Percentiles rank a stretch among this genome's conserved stretches.
Conservation (phyloP, 495 filamentous ascomycete genomes). For the Trichoderma orchidacearum region DNA sequence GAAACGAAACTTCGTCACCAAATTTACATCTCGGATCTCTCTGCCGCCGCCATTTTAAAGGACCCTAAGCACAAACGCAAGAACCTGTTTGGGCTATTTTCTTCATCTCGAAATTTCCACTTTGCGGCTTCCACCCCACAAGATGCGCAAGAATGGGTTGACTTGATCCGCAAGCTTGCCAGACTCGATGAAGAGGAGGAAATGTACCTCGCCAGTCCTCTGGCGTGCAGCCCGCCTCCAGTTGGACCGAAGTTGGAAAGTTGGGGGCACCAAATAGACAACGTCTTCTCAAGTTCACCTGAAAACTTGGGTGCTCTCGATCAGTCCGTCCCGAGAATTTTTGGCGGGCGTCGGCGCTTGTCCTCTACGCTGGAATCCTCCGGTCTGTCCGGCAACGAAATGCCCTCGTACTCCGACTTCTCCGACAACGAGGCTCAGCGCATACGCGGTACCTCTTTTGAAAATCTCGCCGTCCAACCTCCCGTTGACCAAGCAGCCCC, state of each 20-base stretch:
- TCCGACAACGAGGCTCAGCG: conserved; percentile 53
- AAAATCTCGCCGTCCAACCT: conserved; percentile 26
- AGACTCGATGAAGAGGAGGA: conserved; percentile 75
- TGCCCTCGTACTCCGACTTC: conserved; percentile 81
- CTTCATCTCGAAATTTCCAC: conserved; percentile 80
- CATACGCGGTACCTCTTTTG: conserved; percentile 25
- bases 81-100: conserved; percentile 87
- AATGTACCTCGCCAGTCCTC: conserved; percentile 52
- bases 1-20: conserved; percentile 82
- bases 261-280: conserved; percentile 14
- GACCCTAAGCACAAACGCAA: conserved; percentile 70
- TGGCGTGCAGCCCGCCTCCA: not conserved
- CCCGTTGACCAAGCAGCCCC: conserved; percentile 1
- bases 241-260: not conserved
- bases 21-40: conserved; percentile 77
- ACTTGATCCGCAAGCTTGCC: conserved; percentile 63
- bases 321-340: conserved; percentile 19
- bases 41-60: conserved; percentile 75
- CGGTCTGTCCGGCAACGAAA: conserved; percentile 58
- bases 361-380: conserved; percentile 52
- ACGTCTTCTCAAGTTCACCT: conserved; percentile 46
- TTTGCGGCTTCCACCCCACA: conserved; percentile 59
- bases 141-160: conserved; percentile 80
- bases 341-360: conserved; percentile 30
- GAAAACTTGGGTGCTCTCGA: conserved; percentile 32